phyloP scores from a whole-genome alignment of 2,329 filamentous ascomycete species.

The Ophiostoma ulmi region DNA sequence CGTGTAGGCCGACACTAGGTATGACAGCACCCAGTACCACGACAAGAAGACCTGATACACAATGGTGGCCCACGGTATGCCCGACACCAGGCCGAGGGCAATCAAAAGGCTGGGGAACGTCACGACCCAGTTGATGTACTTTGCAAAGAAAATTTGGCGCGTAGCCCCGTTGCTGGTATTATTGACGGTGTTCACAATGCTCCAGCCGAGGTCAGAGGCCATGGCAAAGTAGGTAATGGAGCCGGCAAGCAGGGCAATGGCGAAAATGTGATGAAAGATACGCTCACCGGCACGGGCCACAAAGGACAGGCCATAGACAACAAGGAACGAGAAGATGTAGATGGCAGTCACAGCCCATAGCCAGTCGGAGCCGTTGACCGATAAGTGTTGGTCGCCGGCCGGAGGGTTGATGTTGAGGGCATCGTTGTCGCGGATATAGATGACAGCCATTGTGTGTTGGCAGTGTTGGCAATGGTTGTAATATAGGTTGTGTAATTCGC shows the following conservation, averaged over 20 bases:
- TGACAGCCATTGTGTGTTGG: constrained; percentile 32
- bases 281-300: constrained; percentile 44
- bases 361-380: constrained; percentile 49
- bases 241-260: constrained; percentile 45
- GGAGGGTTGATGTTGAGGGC: constrained; percentile 46
- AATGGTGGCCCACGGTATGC: constrained; percentile 53
- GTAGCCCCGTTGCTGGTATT: constrained; percentile 32
- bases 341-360: constrained; percentile 51
- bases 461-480: not conserved
- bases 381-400: constrained; percentile 38
- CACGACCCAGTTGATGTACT: constrained; percentile 53
- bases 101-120: constrained; percentile 44
- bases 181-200: constrained; percentile 35
- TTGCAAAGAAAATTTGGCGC: constrained; percentile 52
- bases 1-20: constrained; percentile 47
- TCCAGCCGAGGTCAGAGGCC: constrained; percentile 48
- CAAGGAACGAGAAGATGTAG: constrained; percentile 44
- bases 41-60: constrained; percentile 45
- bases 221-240: constrained; percentile 48
- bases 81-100: constrained; percentile 45
- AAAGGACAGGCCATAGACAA: constrained; percentile 39
- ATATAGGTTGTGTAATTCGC: not conserved
- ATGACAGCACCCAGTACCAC: constrained; percentile 50
- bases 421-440: constrained; percentile 40
- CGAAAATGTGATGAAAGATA: constrained; percentile 54